Evolutionary conservation across 306 rosid genomes (phyloP).

Genomic region (Cucurbita ficifolia): DNA sequence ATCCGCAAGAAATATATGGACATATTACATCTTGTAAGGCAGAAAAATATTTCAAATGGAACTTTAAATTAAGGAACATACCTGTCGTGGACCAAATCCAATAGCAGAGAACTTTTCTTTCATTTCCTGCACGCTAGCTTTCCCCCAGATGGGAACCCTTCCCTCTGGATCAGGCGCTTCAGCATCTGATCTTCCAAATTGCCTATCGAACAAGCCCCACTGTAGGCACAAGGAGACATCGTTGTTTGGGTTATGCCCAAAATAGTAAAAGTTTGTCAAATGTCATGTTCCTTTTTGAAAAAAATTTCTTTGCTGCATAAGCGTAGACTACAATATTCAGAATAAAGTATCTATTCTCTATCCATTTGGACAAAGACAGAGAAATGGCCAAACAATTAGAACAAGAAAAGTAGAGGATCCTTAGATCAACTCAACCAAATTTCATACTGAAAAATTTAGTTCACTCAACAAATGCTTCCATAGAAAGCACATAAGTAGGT

Average conservation of each 20-base stretch:
- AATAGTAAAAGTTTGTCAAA: not conserved
- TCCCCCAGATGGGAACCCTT: conserved; percentile 78
- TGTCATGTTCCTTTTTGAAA: not conserved
- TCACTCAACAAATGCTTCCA: not conserved
- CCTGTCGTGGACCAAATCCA: conserved; percentile 97
- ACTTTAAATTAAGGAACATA: conserved; percentile 11
- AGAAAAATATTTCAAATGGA: conserved; percentile 5
- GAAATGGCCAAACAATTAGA: not conserved
- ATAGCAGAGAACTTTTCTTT: conserved; percentile 74
- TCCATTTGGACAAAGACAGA: not conserved
- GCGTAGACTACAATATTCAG: not conserved
- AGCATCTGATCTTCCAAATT: conserved; percentile 79
- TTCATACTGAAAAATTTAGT: not conserved
- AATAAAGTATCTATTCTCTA: not conserved
- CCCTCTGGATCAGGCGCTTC: conserved; percentile 91
- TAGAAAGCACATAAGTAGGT: not conserved
- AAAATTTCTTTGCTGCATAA: not conserved
- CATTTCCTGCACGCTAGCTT: conserved; percentile 73
- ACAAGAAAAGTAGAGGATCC: not conserved
- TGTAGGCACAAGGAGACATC: conserved; percentile 17
- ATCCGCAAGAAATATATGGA: not conserved
- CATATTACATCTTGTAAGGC: not conserved
- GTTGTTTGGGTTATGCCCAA: not conserved
- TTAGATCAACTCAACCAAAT: not conserved
- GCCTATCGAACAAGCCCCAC: conserved; percentile 84